Evolutionary conservation across 192 early-diverging fungal genomes (phyloP).

Genomic region (Coemansia asiatica): DNA sequence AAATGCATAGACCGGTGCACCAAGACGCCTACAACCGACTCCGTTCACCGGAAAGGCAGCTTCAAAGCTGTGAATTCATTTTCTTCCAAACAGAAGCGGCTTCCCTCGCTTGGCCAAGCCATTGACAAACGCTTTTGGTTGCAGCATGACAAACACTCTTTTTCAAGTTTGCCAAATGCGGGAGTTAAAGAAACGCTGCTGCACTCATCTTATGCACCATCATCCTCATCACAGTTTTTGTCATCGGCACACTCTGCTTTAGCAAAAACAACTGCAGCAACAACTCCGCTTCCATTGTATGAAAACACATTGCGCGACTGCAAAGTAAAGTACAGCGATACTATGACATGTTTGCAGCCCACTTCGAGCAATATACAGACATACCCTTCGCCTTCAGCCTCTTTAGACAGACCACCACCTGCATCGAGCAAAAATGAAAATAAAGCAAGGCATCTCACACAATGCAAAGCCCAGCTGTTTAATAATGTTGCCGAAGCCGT

Average conservation of each 20-base stretch:
- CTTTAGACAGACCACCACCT: not conserved
- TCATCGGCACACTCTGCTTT: not conserved
- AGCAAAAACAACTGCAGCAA: not conserved
- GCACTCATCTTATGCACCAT: conserved; percentile 1
- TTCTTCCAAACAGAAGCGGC: not conserved
- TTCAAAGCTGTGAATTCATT: not conserved
- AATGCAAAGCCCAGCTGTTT: too few relatives aligned
- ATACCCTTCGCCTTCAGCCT: too few relatives aligned
- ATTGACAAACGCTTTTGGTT: not conserved
- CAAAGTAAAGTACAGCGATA: not conserved
- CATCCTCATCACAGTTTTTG: not conserved
- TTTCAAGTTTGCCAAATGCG: not conserved
- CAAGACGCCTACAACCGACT: not conserved
- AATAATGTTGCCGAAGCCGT: too few relatives aligned
- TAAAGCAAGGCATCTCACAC: too few relatives aligned
- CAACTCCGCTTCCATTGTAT: not conserved
- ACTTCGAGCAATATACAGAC: too few relatives aligned
- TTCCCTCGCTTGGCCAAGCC: not conserved
- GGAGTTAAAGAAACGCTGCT: too few relatives aligned
- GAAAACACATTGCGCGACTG: not conserved
- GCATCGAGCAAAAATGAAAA: too few relatives aligned
- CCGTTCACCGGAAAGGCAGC: not conserved
- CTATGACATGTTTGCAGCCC: not conserved
- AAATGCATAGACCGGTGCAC: not conserved
- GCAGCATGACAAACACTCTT: not conserved